Base-by-base conservation (phyloP, 108 stramenopile species). In the Thalassiosira profunda region DNA sequence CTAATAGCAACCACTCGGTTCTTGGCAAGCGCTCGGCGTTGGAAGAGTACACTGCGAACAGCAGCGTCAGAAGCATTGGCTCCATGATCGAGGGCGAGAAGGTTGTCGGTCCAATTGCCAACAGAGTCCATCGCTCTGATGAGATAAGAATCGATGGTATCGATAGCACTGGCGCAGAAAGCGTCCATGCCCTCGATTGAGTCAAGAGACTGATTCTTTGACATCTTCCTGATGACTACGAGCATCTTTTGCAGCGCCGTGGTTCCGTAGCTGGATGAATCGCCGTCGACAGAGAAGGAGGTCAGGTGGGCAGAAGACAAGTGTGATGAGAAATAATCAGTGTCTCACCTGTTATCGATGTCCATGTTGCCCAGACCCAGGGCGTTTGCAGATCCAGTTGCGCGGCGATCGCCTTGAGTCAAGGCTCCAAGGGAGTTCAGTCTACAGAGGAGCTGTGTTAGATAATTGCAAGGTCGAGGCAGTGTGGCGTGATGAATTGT, bases 371-470 rank as follows among this genome's bases (percentile, higher is more conserved):
- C 45, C 3, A 61, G 46, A 5, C 60, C 60, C 10, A 61, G 24
- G 11, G 46, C 60, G 8, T 58, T 48, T n/a, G 76, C 66, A 8
- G 20, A n/a, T 2, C 44, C 60, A 49, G 60, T 61, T 4, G 81
- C 81, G 8, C 81, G 31, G 17, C 76, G 45, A 42, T 82, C 76
- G n/a, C 81, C 87, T 46, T 86, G 82, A 3, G 81, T 80, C 8
- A 87, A 63, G 5, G 86, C 86, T 3, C 86, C 86, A 2, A 87
- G 79, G 0, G 44, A 67, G 44, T 72, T 79, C 44, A 87, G 76
- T n/a, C n/a, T n/a, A n/a, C n/a, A n/a, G n/a, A n/a, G n/a, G n/a
- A n/a, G n/a, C n/a, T n/a, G n/a, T n/a, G n/a, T n/a, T n/a, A n/a
- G n/a, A n/a, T n/a, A n/a, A n/a, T n/a, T n/a, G n/a, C n/a, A n/a